Evolutionary conservation across 2,329 filamentous ascomycete species (phyloP).

Genomic region (Colletotrichum ledebouriae): DNA sequence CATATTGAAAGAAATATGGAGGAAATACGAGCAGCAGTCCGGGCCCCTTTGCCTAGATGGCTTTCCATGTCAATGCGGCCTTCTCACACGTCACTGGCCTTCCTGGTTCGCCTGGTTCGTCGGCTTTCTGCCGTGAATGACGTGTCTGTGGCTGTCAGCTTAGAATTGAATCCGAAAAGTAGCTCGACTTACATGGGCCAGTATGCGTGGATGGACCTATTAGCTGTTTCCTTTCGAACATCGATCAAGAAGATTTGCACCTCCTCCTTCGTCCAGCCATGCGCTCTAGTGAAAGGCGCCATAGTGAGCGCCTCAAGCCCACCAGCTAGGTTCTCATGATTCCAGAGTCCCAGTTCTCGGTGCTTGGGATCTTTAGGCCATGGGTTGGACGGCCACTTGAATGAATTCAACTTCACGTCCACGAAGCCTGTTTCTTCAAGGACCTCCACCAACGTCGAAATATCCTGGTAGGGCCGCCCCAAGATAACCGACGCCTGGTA

Average conservation of each 20-base stretch:
- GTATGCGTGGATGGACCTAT: conserved; percentile 50
- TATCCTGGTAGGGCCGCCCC: conserved; percentile 47
- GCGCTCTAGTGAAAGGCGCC: conserved; percentile 49
- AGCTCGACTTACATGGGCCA: conserved; percentile 45
- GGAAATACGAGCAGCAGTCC: too few relatives aligned
- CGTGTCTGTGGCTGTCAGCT: too few relatives aligned
- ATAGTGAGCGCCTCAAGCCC: conserved; percentile 53
- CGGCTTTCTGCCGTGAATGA: too few relatives aligned
- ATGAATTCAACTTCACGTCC: conserved; percentile 47
- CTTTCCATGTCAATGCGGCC: too few relatives aligned
- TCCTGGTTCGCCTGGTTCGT: too few relatives aligned
- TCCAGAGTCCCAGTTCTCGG: conserved; percentile 50
- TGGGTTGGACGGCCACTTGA: conserved; percentile 49
- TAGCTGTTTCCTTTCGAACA: conserved; percentile 48
- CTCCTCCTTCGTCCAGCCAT: conserved; percentile 50
- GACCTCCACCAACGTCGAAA: conserved; percentile 41
- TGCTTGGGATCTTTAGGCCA: conserved; percentile 50
- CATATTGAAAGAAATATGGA: too few relatives aligned
- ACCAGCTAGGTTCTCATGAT: conserved; percentile 40
- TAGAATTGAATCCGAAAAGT: too few relatives aligned
- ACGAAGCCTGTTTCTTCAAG: conserved; percentile 50
- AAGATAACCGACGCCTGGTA: conserved; percentile 41
- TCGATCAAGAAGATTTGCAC: conserved; percentile 49
- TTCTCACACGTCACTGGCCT: too few relatives aligned
- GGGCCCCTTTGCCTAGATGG: too few relatives aligned